These are phyloP conservation scores for Myotisia sp. DNA, from an alignment of 2,329 filamentous ascomycete genomes.

Conservation along the genomic window DNA sequence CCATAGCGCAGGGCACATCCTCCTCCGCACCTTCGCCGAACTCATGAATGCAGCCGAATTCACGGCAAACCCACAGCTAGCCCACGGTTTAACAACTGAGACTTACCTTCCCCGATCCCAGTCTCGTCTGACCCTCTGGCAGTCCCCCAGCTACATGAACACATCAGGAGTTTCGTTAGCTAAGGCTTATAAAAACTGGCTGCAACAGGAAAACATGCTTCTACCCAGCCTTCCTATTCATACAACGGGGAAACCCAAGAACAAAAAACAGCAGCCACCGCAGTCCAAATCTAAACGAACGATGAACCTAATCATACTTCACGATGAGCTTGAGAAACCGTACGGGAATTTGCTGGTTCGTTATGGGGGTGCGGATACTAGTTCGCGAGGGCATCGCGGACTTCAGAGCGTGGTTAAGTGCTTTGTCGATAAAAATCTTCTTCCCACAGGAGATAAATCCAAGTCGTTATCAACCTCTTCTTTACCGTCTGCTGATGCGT, in stretches of 20 bases:
- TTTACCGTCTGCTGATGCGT: constrained; percentile 16
- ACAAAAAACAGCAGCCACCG: constrained; percentile 15
- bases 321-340: constrained; percentile 71
- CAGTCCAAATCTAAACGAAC: constrained; percentile 3
- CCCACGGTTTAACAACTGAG: constrained; percentile 38
- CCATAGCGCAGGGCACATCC: constrained; percentile 74
- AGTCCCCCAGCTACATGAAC: constrained; percentile 74
- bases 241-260: constrained; percentile 6
- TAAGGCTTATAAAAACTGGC: constrained; percentile 44
- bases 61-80: constrained; percentile 34
- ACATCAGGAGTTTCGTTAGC: constrained; percentile 58
- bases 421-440: constrained; percentile 33
- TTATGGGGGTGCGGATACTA: constrained; percentile 42
- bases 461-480: constrained; percentile 29
- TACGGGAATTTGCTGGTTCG: constrained; percentile 54
- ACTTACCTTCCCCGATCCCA: constrained; percentile 32
- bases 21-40: constrained; percentile 48
- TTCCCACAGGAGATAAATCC: constrained; percentile 30
- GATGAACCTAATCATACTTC: constrained; percentile 56
- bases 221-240: constrained; percentile 1
- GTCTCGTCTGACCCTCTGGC: constrained; percentile 51
- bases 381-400: constrained; percentile 60
- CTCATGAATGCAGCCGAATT: constrained; percentile 33
- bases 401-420: constrained; percentile 50
- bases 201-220: constrained; percentile 8